Conservation (phyloP, 1,284 basidiomycete genomes). For the Pseudozyma hubeiensis region DNA sequence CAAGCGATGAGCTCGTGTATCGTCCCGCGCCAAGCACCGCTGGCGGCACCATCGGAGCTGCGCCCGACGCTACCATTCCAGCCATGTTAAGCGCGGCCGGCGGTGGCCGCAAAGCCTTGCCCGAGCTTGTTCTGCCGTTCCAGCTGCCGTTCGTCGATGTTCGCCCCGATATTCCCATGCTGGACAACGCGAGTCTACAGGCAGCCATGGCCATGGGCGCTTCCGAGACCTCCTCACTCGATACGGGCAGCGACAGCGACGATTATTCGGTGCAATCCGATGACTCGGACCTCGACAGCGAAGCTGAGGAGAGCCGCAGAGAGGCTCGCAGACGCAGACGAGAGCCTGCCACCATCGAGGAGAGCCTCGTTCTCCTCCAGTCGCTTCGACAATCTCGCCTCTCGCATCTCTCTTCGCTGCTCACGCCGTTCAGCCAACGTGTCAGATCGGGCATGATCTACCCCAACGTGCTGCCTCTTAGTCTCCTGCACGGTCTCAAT, state of each 20-base stretch:
- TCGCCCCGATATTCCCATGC: conserved; percentile 41
- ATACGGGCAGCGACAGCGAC: conserved; percentile 49
- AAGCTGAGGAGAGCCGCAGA: conserved; percentile 39
- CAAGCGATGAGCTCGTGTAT: conserved; percentile 33
- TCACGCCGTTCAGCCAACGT: conserved; percentile 62
- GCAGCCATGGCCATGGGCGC: conserved; percentile 51
- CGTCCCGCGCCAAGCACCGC: conserved; percentile 44
- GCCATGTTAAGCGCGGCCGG: conserved; percentile 55
- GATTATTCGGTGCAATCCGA: conserved; percentile 49
- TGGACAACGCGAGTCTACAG: conserved; percentile 50
- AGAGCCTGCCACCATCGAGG: conserved; percentile 52
- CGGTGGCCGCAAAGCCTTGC: conserved; percentile 52
- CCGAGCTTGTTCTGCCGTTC: conserved; percentile 59
- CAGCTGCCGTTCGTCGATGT: conserved; percentile 34
- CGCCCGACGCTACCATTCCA: conserved; percentile 33
- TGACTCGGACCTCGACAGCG: conserved; percentile 38
- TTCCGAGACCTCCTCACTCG: conserved; percentile 37
- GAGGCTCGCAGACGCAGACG: conserved; percentile 36
- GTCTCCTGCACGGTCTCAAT: conserved; percentile 55
- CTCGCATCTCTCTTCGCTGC: conserved; percentile 62
- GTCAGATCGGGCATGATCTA: conserved; percentile 54
- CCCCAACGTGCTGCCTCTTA: conserved; percentile 53
- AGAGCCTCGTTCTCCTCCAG: conserved; percentile 59
- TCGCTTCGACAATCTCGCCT: conserved; percentile 66
- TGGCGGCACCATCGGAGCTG: conserved; percentile 57